Evolutionary conservation across 2,329 filamentous ascomycete species (phyloP).

Genomic region (Macrophomina tecta): DNA sequence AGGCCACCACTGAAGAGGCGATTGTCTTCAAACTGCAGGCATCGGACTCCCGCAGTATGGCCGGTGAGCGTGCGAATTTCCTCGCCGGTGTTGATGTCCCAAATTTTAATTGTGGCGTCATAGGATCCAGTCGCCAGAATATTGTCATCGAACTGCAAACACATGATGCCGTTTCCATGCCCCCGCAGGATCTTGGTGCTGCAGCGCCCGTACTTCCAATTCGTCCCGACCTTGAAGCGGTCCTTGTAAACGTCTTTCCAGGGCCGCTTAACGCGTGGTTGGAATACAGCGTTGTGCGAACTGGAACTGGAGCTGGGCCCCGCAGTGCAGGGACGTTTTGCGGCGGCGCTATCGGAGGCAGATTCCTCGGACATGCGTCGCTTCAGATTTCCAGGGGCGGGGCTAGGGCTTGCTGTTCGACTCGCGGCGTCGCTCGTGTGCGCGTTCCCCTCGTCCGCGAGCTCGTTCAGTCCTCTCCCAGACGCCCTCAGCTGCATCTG

Average conservation of each 20-base stretch:
- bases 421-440: slow-evolving; percentile 23
- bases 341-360: slow-evolving; percentile 26
- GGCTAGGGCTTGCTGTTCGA: slow-evolving; percentile 29
- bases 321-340: slow-evolving; percentile 44
- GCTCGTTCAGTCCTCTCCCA: slow-evolving; percentile 62
- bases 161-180: slow-evolving; percentile 86
- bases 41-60: slow-evolving; percentile 82
- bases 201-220: slow-evolving; percentile 96
- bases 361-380: slow-evolving; percentile 38
- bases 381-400: slow-evolving; percentile 36
- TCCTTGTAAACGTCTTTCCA: slow-evolving; percentile 99
- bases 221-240: slow-evolving; percentile 91
- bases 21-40: slow-evolving; percentile 89
- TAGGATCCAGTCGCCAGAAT: slow-evolving; percentile 94
- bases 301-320: neutral
- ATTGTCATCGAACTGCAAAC: slow-evolving; percentile 81
- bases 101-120: slow-evolving; percentile 93
- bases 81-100: slow-evolving; percentile 88
- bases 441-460: slow-evolving; percentile 48
- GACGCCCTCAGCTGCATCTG: slow-evolving; percentile 76
- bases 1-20: slow-evolving; percentile 91
- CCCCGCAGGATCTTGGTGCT: slow-evolving; percentile 83
- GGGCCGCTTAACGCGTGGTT: slow-evolving; percentile 61
- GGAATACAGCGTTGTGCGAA: slow-evolving; percentile 50
- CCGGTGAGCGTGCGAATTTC: slow-evolving; percentile 84